Base-by-base conservation (phyloP, 345 rosid genomes). In the Eucalyptus sp. region DNA sequence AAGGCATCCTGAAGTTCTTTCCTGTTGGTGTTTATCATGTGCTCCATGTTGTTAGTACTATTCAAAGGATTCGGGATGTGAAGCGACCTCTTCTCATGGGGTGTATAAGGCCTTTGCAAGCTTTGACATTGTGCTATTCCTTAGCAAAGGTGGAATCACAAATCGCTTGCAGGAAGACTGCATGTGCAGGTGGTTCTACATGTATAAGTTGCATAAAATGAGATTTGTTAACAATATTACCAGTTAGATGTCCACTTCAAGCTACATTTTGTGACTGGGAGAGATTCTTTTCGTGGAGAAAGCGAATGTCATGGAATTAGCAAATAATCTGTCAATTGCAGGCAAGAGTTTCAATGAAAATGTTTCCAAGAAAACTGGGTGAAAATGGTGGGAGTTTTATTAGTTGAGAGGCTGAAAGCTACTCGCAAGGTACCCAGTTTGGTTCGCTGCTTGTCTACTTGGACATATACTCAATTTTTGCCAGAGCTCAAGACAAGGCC, bases 71-170 rank as follows among this genome's bases (percentile, higher is more conserved):
- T 18, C 56, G 3, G 56, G 56, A 52, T 52, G 56, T 56, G 56
- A 52, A 17, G 22, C 4, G 9, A 52, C 9, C 24, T 52, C 56
- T 17, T 52, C 56, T 52, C 56, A 52, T 52, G n/a, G 1, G 24
- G 24, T 52, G 56, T 18, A 52, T 18, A 6, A 52, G 56, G 98
- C 96, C 90, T 96, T 97, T 90, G 64, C 64, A 0, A 24, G 13
- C 64, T 58, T 58, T 58, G 13, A 24, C 64, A 10, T 58, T 10
- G 6, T 58, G 64, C n/a, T 58, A 58, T 25, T 58, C 64, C 12
- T 58, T 58, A 58, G 64, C 64, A 25, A 25, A 58, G 64, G 64
- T 1, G 7, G 3, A 58, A 11, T 58, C 64, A 10, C n/a, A 58
- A 58, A 58, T 24, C 6, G 7, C n/a, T 58, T 22, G 64, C n/a